Conservation (phyloP, 257 asterid species). For the Salvia rosmarinus region DNA sequence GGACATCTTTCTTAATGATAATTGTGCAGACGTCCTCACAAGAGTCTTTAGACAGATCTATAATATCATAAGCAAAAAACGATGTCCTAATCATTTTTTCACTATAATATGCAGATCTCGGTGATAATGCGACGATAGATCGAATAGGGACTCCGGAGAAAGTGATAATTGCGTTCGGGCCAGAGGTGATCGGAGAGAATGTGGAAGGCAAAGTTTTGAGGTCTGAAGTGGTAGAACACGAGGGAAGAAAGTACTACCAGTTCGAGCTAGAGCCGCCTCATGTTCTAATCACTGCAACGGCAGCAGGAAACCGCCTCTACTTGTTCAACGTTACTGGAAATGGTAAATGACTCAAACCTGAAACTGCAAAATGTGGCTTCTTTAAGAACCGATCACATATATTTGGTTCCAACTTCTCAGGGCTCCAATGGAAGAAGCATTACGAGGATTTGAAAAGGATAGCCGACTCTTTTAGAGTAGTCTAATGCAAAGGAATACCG, state of each 20-base stretch:
- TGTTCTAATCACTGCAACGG: slow-evolving; percentile 85
- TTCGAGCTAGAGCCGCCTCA: slow-evolving; percentile 96
- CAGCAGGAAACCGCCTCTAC: slow-evolving; percentile 96
- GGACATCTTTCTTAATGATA: too few species aligned
- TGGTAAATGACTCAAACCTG: slow-evolving; percentile 48
- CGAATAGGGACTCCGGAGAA: slow-evolving; percentile 82
- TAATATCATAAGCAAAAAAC: neutral
- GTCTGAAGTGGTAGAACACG: slow-evolving; percentile 60
- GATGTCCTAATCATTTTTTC: slow-evolving; percentile 26
- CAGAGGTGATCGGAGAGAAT: slow-evolving; percentile 89
- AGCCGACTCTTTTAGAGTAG: slow-evolving; percentile 81
- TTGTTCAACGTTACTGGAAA: slow-evolving; percentile 78
- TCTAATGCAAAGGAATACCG: slow-evolving; percentile 45
- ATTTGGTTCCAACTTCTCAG: slow-evolving; percentile 61
- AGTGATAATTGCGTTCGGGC: slow-evolving; percentile 95
- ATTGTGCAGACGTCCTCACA: too few species aligned
- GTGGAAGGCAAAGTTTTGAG: slow-evolving; percentile 91
- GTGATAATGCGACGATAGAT: slow-evolving; percentile 81
- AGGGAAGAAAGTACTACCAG: slow-evolving; percentile 85
- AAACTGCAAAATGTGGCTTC: slow-evolving; percentile 8
- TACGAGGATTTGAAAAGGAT: slow-evolving; percentile 82
- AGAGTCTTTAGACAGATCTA: too few species aligned
- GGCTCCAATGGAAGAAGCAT: slow-evolving; percentile 96
- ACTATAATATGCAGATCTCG: slow-evolving; percentile 54
- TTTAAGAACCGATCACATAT: neutral